Evolutionary conservation across 2,329 filamentous ascomycete species (phyloP).

Genomic region (Chrysoporthe puriensis): DNA sequence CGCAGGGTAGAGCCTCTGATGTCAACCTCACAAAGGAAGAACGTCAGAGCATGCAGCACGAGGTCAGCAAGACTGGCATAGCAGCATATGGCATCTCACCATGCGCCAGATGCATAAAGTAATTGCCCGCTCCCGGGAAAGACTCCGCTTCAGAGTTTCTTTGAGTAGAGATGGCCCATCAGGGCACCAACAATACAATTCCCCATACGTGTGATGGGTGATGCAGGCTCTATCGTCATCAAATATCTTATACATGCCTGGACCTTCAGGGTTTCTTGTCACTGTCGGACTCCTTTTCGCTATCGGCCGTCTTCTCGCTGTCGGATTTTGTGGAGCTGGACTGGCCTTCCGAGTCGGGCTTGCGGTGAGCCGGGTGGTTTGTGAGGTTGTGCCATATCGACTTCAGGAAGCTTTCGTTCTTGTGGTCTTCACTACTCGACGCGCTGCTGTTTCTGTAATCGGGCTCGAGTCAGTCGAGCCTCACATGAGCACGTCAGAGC

Average conservation of each 20-base stretch:
- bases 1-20: too few relatives aligned
- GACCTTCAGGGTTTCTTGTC: constrained; percentile 29
- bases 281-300: constrained; percentile 30
- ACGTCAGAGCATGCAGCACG: neutral
- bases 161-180: constrained; percentile 14
- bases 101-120: neutral
- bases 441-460: constrained; percentile 10
- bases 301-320: constrained; percentile 29
- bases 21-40: too few relatives aligned
- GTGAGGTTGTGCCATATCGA: constrained; percentile 91
- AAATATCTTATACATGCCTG: constrained; percentile 9
- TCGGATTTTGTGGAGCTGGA: constrained; percentile 12
- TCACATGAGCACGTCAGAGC: constrained; percentile 13
- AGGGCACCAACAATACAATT: neutral
- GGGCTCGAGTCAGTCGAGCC: neutral
- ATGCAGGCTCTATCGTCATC: constrained; percentile 13
- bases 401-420: constrained; percentile 89
- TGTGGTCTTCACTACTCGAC: constrained; percentile 54
- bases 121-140: neutral
- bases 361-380: constrained; percentile 67
- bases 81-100: neutral
- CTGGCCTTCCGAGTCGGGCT: constrained; percentile 36
- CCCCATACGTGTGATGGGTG: neutral
- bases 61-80: neutral
- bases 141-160: neutral